A percentile compares a stretch with the other conserved stretches of the same genome.
phyloP scores from a whole-genome alignment of 176 grass and related monocot genomes.

The Pontederia paniculata region DNA sequence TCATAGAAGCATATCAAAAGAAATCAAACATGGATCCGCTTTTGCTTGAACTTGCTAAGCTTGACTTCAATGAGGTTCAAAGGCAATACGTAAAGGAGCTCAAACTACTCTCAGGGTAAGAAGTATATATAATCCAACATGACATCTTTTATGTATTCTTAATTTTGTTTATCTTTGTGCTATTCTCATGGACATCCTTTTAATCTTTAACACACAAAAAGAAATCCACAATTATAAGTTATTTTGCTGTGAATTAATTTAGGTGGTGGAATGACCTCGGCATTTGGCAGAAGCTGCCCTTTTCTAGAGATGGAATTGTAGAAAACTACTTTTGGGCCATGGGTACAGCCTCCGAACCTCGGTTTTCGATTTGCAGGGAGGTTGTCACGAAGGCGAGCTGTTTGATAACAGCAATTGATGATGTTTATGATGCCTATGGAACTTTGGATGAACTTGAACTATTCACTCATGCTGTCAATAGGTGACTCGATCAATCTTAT shows the following conservation, averaged over 20 bases:
- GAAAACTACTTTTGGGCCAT: conserved; percentile 15
- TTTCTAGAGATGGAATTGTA: conserved; percentile 8
- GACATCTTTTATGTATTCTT: not conserved
- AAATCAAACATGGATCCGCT: conserved; percentile 5
- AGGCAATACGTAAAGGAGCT: conserved; percentile 5
- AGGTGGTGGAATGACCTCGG: conserved; percentile 25
- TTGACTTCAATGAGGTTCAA: conserved; percentile 27
- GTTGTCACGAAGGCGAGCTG: not conserved
- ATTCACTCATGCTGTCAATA: conserved; percentile 6
- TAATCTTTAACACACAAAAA: too few relatives aligned
- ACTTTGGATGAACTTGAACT: conserved; percentile 24
- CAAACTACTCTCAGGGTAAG: conserved; percentile 19
- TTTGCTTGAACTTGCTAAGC: conserved; percentile 15
- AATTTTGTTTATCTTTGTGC: conserved; percentile 1
- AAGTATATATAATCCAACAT: not conserved
- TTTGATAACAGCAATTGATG: conserved; percentile 9
- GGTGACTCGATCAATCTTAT: too few relatives aligned
- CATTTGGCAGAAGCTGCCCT: conserved; percentile 15
- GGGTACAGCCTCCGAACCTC: conserved; percentile 5
- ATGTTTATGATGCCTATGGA: conserved; percentile 22
- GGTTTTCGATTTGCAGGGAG: not conserved
- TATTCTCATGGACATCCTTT: not conserved
- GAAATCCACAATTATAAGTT: too few relatives aligned
- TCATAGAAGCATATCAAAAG: conserved; percentile 18
- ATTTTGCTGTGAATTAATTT: conserved; percentile 5